Evolutionary conservation across 2,329 filamentous ascomycete species (phyloP), one percentile per base, ranked within the genome.

Genomic region (Didymella glomerata): DNA sequence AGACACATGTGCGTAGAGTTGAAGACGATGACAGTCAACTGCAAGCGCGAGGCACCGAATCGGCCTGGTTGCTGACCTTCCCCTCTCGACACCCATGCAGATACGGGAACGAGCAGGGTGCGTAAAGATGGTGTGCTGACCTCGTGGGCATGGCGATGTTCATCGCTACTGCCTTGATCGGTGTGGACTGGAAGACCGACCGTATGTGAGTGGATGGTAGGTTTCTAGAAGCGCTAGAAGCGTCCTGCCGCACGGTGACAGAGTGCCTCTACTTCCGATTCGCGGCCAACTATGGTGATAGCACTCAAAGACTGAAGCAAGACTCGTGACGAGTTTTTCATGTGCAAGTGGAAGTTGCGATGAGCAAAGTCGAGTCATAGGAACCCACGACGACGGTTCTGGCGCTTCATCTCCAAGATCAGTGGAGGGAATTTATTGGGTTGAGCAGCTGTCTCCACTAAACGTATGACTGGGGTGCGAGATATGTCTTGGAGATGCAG

Each of bases 101-200:
- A 28, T 28, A 50, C n/a, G 32, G 42, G 40, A 5, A 36, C 13
- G 18, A 14, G 25, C 32, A 49, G 40, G 46, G 34, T 20, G 24
- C 13, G 4, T 3, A 25, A 34, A 53, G 11, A 32, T 50, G 50
- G 50, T 50, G 50, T 50, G 41, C 4, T 16, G 41, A 32, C 25
- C 32, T 50, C 56, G 40, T 59, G 50, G 56, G 20, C 20, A 41
- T 49, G 22, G 32, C 14, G 4, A 11, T 6, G 11, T 24, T 22
- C 34, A 54, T 47, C 27, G 27, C 41, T 46, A 46, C 14, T 54
- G 16, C 27, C 51, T 50, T 54, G 47, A 50, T 16, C 27, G n/a
- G 32, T 59, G 25, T 42, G 32, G 16, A 20, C 14, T n/a, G 40
- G 13, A 38, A 24, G 16, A 25, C 11, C 20, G 25, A 13, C 7